These are phyloP conservation scores for Candida buenavistaensis DNA, from an alignment of 1,139 yeast genomes.

Conservation along the genomic window DNA sequence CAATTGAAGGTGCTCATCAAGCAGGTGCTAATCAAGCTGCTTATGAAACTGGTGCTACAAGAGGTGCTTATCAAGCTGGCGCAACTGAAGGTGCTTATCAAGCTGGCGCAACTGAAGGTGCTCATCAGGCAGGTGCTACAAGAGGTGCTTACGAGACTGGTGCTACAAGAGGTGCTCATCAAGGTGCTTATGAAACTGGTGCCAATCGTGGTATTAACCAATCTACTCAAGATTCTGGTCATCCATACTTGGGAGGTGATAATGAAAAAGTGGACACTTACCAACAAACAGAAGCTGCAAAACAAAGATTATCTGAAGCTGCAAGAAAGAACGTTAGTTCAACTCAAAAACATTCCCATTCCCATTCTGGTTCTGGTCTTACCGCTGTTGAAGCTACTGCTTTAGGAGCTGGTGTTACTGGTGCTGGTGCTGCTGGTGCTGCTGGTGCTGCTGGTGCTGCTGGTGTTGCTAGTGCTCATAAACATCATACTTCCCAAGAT, in stretches of 20 bases:
- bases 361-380: slow-evolving; percentile 8
- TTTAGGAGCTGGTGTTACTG: slow-evolving; percentile 14
- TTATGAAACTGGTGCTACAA: not conserved
- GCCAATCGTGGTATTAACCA: not conserved
- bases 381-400: slow-evolving; percentile 10
- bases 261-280: slow-evolving; percentile 5
- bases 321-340: slow-evolving; percentile 12
- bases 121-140: not conserved
- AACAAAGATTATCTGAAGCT: slow-evolving; percentile 14
- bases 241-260: not conserved
- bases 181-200: too few species aligned
- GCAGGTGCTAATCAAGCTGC: not conserved
- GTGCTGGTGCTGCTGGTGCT: slow-evolving; percentile 14
- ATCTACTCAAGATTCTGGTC: not conserved
- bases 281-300: slow-evolving; percentile 13
- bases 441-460: slow-evolving; percentile 12
- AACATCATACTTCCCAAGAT: not conserved
- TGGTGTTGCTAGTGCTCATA: slow-evolving; percentile 3
- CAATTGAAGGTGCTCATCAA: not conserved
- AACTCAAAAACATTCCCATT: slow-evolving; percentile 5
- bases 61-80: not conserved
- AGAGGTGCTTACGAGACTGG: not conserved
- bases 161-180: not conserved
- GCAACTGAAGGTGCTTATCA: not conserved
- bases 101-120: not conserved